Conservation (phyloP, 176 grass and related monocot genomes). For the Miscanthus lutarioriparius region DNA sequence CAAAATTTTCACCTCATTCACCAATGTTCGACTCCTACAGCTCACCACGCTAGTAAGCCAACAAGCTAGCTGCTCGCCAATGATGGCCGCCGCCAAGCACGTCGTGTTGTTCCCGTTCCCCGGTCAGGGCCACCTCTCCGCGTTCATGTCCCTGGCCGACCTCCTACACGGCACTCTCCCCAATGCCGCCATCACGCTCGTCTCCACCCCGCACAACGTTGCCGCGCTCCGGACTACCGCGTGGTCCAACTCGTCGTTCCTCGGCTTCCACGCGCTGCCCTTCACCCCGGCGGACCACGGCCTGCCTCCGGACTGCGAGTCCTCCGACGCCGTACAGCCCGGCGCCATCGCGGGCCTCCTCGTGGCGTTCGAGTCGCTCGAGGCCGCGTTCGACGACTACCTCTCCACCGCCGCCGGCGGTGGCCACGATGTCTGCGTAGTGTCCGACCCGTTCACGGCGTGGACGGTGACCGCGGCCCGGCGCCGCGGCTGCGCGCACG, state of each 20-base stretch:
- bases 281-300: neutral
- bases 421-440: neutral
- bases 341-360: neutral
- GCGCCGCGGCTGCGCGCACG: neutral
- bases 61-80: neutral
- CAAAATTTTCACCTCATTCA: too few species aligned
- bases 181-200: neutral
- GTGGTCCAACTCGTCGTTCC: neutral
- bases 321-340: neutral
- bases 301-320: neutral
- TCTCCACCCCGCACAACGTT: conserved; percentile 21
- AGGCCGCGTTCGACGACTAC: neutral
- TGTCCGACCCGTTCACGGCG: neutral
- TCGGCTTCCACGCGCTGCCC: neutral
- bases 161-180: neutral
- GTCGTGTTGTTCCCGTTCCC: conserved; percentile 10
- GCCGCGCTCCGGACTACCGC: neutral
- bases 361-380: neutral
- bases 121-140: neutral
- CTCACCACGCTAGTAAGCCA: too few species aligned
- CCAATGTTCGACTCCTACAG: too few species aligned
- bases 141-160: neutral
- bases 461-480: neutral
- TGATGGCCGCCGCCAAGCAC: neutral
- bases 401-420: neutral